These are phyloP conservation scores for Podochytrium sp. DNA, from an alignment of 192 early-diverging fungal genomes.

Conservation along the genomic window DNA sequence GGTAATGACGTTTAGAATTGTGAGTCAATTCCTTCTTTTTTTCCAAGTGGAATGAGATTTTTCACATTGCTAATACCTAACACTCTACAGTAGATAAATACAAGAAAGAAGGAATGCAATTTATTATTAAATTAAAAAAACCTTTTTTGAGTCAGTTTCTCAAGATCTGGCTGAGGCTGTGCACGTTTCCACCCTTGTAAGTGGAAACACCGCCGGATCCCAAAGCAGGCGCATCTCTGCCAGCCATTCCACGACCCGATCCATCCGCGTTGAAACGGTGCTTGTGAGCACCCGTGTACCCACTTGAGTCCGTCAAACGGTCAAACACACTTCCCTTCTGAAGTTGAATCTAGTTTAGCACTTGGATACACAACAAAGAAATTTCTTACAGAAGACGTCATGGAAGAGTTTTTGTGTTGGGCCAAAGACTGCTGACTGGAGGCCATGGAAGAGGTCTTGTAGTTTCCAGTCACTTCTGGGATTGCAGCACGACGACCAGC, in stretches of 20 bases:
- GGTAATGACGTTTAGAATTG: too few relatives aligned
- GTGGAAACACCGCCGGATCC: slow-evolving; percentile 21
- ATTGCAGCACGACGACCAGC: slow-evolving; percentile 31
- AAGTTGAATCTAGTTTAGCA: neutral
- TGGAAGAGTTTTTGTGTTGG: slow-evolving; percentile 19
- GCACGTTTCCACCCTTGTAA: slow-evolving; percentile 55
- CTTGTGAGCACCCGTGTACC: slow-evolving; percentile 53
- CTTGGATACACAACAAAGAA: neutral
- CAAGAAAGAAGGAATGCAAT: too few relatives aligned
- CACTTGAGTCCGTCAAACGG: slow-evolving; percentile 46
- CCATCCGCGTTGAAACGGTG: slow-evolving; percentile 51
- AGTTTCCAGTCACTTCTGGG: slow-evolving; percentile 23
- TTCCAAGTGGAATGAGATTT: too few relatives aligned
- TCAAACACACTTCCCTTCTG: slow-evolving; percentile 49
- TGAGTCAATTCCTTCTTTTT: too few relatives aligned
- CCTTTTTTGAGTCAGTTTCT: slow-evolving; percentile 33
- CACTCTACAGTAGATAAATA: too few relatives aligned
- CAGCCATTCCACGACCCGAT: slow-evolving; percentile 51
- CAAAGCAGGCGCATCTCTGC: slow-evolving; percentile 42
- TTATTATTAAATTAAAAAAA: too few relatives aligned
- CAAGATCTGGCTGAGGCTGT: slow-evolving; percentile 52
- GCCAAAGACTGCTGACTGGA: neutral
- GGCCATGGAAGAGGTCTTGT: neutral
- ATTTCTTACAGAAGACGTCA: neutral
- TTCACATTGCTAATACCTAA: too few relatives aligned